Conservation (phyloP, 352 stramenopile species). For the Phytophthora pistaciae region DNA sequence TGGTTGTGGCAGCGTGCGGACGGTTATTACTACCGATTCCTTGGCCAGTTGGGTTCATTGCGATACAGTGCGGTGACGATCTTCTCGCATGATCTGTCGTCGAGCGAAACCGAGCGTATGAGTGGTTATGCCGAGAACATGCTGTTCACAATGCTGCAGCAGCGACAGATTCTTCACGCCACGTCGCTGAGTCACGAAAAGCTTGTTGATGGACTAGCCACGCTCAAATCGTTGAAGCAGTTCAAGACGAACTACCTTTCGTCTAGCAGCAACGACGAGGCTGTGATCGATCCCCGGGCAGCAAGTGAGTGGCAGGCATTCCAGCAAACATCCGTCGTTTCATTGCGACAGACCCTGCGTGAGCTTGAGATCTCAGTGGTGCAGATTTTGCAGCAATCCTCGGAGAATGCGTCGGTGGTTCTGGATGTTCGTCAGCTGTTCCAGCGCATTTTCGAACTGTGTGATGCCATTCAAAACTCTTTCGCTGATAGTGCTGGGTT, state of each 20-base stretch:
- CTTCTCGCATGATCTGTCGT: slow-evolving; percentile 89
- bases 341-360: slow-evolving; percentile 60
- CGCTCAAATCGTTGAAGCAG: slow-evolving; percentile 56
- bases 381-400: slow-evolving; percentile 52
- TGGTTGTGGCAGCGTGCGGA: slow-evolving; percentile 90
- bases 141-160: slow-evolving; percentile 87
- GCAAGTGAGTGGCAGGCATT: slow-evolving; percentile 67
- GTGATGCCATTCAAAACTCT: slow-evolving; percentile 40
- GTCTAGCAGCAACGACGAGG: neutral
- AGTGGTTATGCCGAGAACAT: slow-evolving; percentile 93
- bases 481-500: slow-evolving; percentile 37
- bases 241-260: slow-evolving; percentile 48
- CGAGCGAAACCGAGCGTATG: slow-evolving; percentile 88
- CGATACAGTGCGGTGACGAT: slow-evolving; percentile 82
- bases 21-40: slow-evolving; percentile 91
- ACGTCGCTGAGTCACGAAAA: slow-evolving; percentile 79
- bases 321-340: slow-evolving; percentile 51
- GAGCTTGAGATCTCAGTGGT: slow-evolving; percentile 75
- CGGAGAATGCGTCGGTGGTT: slow-evolving; percentile 28
- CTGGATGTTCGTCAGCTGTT: slow-evolving; percentile 33
- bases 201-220: slow-evolving; percentile 62
- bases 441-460: slow-evolving; percentile 43
- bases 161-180: slow-evolving; percentile 82
- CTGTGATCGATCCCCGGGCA: slow-evolving; percentile 28
- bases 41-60: slow-evolving; percentile 80